Conservation (phyloP, 371 early-diverging fungal genomes). For the Coemansia sp. region DNA sequence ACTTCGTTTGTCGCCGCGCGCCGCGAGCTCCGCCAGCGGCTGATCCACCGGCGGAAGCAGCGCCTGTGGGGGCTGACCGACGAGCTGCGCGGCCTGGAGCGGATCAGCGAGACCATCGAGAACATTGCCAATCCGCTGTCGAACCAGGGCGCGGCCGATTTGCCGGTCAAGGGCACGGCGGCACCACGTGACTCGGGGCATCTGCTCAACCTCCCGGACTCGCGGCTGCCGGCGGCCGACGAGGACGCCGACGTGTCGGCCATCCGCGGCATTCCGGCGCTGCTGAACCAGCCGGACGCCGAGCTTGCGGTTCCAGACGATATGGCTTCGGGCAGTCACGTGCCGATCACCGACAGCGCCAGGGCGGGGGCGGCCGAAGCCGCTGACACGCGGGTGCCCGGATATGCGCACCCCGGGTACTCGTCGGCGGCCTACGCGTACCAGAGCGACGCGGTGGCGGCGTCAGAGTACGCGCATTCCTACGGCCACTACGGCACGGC, state of each 20-base stretch:
- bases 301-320: conserved; percentile 13
- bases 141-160: not conserved
- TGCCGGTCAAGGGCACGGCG: conserved; percentile 7
- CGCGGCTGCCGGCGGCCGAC: conserved; percentile 22
- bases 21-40: conserved; percentile 30
- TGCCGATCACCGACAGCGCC: not conserved
- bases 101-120: conserved; percentile 26
- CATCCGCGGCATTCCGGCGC: conserved; percentile 39
- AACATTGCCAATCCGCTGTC: conserved; percentile 30
- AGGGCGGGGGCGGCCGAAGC: not conserved
- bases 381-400: conserved; percentile 10
- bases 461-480: not conserved
- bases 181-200: conserved; percentile 27
- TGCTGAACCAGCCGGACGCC: conserved; percentile 31
- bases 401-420: conserved; percentile 2
- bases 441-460: not conserved
- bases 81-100: conserved; percentile 34
- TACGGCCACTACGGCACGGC: conserved; percentile 6
- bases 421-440: conserved; percentile 2
- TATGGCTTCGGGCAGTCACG: not conserved
- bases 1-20: conserved; percentile 18
- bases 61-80: conserved; percentile 40
- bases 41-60: conserved; percentile 32
- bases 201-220: conserved; percentile 25
- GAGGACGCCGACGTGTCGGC: conserved; percentile 35